Evolutionary conservation across 2,329 filamentous ascomycete species (phyloP).

Genomic region (Clonostachys solani): DNA sequence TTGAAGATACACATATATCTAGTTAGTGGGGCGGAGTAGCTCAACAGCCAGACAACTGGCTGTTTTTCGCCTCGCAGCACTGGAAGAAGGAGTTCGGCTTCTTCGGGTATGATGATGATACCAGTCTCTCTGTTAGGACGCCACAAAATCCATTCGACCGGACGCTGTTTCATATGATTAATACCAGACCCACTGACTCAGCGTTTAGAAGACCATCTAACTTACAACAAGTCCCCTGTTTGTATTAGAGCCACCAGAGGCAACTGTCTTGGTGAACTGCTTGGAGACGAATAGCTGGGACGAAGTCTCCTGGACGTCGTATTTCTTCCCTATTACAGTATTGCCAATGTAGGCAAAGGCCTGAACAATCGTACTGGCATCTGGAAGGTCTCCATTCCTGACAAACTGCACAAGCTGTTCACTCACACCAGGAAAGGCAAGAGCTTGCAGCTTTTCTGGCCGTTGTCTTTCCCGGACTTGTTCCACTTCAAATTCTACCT

Average conservation of each 20-base stretch:
- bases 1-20: conserved; percentile 57
- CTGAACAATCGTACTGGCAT: conserved; percentile 2
- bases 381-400: conserved; percentile 32
- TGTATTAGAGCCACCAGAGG: too few relatives aligned
- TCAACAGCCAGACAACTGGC: conserved; percentile 37
- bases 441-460: conserved; percentile 29
- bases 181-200: too few relatives aligned
- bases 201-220: too few relatives aligned
- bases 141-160: conserved; percentile 61
- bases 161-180: conserved; percentile 18
- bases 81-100: conserved; percentile 51
- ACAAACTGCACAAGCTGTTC: conserved; percentile 39
- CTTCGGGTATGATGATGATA: conserved; percentile 58
- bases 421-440: conserved; percentile 40
- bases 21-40: conserved; percentile 58
- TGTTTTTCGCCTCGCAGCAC: conserved; percentile 20
- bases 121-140: conserved; percentile 37
- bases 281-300: background rate
- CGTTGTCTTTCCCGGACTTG: conserved; percentile 49
- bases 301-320: conserved; percentile 6
- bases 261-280: background rate
- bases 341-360: conserved; percentile 33
- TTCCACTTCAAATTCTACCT: conserved; percentile 56
- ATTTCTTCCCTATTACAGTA: conserved; percentile 26
- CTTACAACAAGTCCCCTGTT: too few relatives aligned